phyloP scores from a whole-genome alignment of 106 monocot species.

The Dendrobium nobile region DNA sequence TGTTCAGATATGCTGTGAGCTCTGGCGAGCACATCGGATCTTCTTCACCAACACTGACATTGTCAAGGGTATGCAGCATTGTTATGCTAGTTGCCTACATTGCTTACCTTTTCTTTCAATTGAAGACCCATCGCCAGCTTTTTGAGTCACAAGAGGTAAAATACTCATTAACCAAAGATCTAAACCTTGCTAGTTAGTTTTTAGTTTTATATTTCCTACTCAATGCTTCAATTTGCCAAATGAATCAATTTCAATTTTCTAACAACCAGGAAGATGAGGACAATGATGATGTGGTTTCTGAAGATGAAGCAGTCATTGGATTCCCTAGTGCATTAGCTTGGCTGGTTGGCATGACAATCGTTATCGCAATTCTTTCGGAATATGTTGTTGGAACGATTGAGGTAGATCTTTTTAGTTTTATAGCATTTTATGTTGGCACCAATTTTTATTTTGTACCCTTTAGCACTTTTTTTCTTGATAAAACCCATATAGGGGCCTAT shows the following conservation, averaged over 20 bases:
- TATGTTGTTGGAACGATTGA: conserved; percentile 66
- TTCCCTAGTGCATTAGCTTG: conserved; percentile 42
- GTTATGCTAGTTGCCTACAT: conserved; percentile 65
- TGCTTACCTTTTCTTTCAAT: conserved; percentile 81
- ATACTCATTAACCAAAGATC: not conserved
- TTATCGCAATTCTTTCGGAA: conserved; percentile 53
- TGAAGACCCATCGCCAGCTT: conserved; percentile 69
- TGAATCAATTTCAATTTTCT: not conserved
- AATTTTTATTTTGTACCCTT: not conserved
- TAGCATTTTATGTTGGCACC: not conserved
- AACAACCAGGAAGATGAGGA: conserved; percentile 23
- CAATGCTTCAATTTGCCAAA: not conserved
- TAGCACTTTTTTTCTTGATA: not conserved
- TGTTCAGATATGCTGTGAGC: conserved; percentile 36
- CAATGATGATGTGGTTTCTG: conserved; percentile 21
- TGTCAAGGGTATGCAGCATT: conserved; percentile 73
- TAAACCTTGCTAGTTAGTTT: not conserved
- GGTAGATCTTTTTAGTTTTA: conserved; percentile 11
- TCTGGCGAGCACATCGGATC: conserved; percentile 3
- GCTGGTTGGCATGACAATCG: conserved; percentile 54
- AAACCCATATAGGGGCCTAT: too few species aligned
- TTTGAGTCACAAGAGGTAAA: conserved; percentile 48
- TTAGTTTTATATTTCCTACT: not conserved
- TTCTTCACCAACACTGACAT: conserved; percentile 9
- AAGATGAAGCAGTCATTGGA: conserved; percentile 47